phyloP scores from a whole-genome alignment of 495 filamentous ascomycete species.

The Penicillium cosmopolitanum region DNA sequence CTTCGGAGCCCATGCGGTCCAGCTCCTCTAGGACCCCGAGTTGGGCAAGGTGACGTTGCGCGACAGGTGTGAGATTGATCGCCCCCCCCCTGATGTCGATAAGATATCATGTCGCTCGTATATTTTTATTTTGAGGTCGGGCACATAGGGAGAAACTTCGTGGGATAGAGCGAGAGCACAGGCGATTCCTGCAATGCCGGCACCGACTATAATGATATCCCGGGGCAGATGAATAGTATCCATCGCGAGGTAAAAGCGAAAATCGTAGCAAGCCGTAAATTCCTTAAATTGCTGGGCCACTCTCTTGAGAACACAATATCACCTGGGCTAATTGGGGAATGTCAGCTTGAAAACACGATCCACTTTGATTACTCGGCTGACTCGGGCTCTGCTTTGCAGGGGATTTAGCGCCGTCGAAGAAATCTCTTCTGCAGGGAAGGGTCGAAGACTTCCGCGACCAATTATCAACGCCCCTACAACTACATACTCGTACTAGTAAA shows the following conservation, averaged over 20 bases:
- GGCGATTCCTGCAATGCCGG: slow-evolving; percentile 59
- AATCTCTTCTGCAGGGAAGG: background rate
- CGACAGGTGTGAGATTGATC: slow-evolving; percentile 65
- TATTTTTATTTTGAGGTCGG: slow-evolving; percentile 53
- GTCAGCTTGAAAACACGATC: too few relatives aligned
- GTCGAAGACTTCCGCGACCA: background rate
- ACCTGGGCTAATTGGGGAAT: too few relatives aligned
- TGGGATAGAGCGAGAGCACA: slow-evolving; percentile 56
- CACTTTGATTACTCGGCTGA: too few relatives aligned
- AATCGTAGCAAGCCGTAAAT: too few relatives aligned
- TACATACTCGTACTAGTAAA: background rate
- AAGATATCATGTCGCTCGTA: slow-evolving; percentile 60
- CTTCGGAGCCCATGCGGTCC: slow-evolving; percentile 44
- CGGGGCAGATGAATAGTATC: slow-evolving; percentile 27
- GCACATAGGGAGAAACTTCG: slow-evolving; percentile 47
- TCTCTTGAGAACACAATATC: too few relatives aligned
- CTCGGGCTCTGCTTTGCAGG: too few relatives aligned
- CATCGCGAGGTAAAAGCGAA: slow-evolving; percentile 8
- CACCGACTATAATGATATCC: slow-evolving; percentile 56
- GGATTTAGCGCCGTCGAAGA: background rate
- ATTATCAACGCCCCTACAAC: background rate
- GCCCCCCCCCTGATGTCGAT: slow-evolving; percentile 64
- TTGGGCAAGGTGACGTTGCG: slow-evolving; percentile 59
- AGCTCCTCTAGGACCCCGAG: slow-evolving; percentile 55
- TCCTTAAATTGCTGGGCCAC: too few relatives aligned